Evolutionary conservation across 2,329 filamentous ascomycete genomes (phyloP).

Genomic region (Ceratocystis variospora): DNA sequence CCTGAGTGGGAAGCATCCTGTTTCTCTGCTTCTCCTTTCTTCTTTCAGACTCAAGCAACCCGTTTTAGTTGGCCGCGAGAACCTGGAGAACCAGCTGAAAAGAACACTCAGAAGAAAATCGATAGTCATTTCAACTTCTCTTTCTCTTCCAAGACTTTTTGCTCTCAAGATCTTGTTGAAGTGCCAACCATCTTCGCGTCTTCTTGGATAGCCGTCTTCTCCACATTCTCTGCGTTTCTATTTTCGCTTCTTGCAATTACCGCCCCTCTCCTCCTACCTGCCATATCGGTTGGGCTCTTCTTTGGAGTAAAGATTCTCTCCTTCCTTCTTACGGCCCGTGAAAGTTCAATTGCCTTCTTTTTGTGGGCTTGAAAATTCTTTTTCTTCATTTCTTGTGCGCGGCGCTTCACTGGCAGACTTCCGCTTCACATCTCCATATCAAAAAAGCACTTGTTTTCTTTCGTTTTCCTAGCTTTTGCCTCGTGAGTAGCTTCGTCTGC

Average conservation of each 20-base stretch:
- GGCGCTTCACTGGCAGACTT: neutral
- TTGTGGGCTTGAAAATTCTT: neutral
- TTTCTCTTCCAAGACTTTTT: neutral
- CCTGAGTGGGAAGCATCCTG: neutral
- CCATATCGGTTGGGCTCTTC: slow-evolving; percentile 16
- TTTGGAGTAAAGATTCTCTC: neutral
- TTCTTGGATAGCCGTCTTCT: slow-evolving; percentile 12
- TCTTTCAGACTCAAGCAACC: slow-evolving; percentile 18
- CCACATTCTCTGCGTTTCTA: slow-evolving; percentile 11
- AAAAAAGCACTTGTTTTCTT: slow-evolving; percentile 11
- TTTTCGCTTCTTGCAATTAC: slow-evolving; percentile 9
- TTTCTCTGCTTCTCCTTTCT: slow-evolving; percentile 1
- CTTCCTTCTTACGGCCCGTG: neutral
- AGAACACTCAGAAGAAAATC: slow-evolving; percentile 16
- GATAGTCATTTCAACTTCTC: neutral
- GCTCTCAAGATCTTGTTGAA: neutral
- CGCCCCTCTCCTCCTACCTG: slow-evolving; percentile 2
- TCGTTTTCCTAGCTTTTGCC: neutral
- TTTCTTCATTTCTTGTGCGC: neutral
- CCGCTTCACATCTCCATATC: slow-evolving; percentile 14
- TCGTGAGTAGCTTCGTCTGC: neutral
- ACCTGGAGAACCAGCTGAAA: slow-evolving; percentile 19
- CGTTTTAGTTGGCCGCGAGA: slow-evolving; percentile 18
- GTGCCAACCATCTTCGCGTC: neutral
- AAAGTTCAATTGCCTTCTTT: neutral